A percentile compares a stretch with the other conserved stretches of the same genome.
phyloP scores from a whole-genome alignment of 768 basidiomycete genomes.

The Calocybe gangraenosa region DNA sequence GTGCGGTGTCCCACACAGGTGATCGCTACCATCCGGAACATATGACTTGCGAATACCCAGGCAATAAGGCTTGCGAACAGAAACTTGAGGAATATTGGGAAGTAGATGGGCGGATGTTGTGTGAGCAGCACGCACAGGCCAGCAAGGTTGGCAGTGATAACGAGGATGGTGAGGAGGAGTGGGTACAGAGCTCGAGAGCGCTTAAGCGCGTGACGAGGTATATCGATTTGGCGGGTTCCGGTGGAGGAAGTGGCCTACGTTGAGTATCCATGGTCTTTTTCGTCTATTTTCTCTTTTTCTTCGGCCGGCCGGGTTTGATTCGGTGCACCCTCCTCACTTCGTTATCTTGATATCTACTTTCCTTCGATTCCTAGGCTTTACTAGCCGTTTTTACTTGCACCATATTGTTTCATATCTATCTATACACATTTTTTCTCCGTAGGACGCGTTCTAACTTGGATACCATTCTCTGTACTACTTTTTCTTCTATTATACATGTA shows the following conservation, averaged over 20 bases:
- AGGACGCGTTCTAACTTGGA: no score
- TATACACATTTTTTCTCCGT: no score
- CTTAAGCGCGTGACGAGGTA: conserved; percentile 78
- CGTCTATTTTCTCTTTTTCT: no score
- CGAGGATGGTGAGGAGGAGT: conserved; percentile 24
- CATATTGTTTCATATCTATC: no score
- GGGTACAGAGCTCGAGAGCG: conserved; percentile 44
- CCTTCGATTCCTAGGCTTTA: no score
- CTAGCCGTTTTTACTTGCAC: no score
- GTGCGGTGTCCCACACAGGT: conserved; percentile 80
- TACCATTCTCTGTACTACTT: no score
- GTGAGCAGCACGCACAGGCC: conserved; percentile 71
- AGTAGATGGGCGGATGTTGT: conserved; percentile 79
- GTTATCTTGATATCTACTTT: no score
- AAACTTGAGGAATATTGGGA: conserved; percentile 85
- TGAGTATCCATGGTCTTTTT: not conserved
- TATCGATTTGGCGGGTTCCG: conserved; percentile 57
- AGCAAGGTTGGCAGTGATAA: conserved; percentile 22
- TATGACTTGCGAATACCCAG: conserved; percentile 73
- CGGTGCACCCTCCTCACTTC: not conserved
- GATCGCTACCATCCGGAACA: conserved; percentile 88
- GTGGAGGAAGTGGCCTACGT: conserved; percentile 6
- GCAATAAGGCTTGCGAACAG: conserved; percentile 44
- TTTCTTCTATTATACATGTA: no score
- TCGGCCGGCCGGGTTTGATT: not conserved